Base-by-base conservation (phyloP, 768 basidiomycete genomes). In the Chalciporus chontae region DNA sequence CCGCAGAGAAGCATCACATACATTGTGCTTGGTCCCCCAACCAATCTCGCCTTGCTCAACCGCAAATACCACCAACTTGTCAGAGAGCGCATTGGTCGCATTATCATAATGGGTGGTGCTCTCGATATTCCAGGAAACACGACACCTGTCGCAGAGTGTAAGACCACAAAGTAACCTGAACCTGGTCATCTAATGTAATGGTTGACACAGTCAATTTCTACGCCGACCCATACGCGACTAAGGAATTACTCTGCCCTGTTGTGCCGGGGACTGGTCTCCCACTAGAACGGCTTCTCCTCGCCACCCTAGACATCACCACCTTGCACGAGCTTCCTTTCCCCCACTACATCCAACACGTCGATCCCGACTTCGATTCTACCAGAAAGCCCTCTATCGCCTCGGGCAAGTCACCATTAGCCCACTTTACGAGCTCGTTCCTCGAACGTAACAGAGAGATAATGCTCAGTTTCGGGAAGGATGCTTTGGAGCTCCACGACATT, bases 101-200 rank as follows among this genome's bases (percentile, higher is more conserved):
- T 97, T 8, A 70, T 94, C 18, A 85, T 83, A 64, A 95, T 97
- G 92, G 94, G 94, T n/a, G 94, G 92, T 13, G 87, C 92, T 2
- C 65, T 97, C 19, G 91, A 94, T 55, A 88, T 91, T 27, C 91
- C 94, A 0, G 94, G 94, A 3, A 97, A 95, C 57, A 87, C 84
- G 0, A 81, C 76, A 21, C 81, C 91, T 8, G 75, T 80, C 3
- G 87, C 92, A 50, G 94, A 96, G 67, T 95, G 93, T 90, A 69
- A 68, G 82, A 64, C 1, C 26, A 3, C 14, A 4, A 8, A n/a
- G 24, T 24, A 9, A 3, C 10, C 44, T 3, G 9, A 9, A 31
- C 3, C 11, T 8, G 19, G 36, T 40, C 32, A 17, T n/a, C 47
- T 55, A 21, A 52, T 17, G 19, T 39, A 3, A 17, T 37, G 10